phyloP scores from a whole-genome alignment of 306 rosid genomes.

The Cotoneaster glaucophyllus region DNA sequence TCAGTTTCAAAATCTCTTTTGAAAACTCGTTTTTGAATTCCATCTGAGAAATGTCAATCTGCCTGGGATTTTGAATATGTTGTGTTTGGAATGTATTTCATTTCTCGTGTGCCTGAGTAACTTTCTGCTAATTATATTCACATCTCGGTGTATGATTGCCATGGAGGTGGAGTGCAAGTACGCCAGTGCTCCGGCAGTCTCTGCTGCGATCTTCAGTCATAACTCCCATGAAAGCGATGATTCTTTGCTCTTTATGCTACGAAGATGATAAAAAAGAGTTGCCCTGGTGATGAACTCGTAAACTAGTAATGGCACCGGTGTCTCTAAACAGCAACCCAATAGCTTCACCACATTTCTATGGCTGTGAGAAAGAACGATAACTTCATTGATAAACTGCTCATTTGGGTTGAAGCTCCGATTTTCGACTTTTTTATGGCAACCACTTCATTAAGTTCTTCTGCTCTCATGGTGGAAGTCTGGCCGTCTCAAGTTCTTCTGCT shows the following conservation, averaged over 20 bases:
- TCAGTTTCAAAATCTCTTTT: no score
- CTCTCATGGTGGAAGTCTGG: not conserved
- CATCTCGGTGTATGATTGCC: constrained; percentile 22
- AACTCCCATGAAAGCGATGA: constrained; percentile 2
- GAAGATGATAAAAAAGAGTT: constrained; percentile 3
- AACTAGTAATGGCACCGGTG: constrained; percentile 13
- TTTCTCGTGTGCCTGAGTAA: not conserved
- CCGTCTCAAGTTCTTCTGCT: constrained; percentile 1
- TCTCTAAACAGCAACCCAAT: constrained; percentile 24
- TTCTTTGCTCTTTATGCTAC: not conserved
- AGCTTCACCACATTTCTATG: constrained; percentile 25
- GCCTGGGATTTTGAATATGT: not conserved
- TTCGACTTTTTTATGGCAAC: constrained; percentile 24
- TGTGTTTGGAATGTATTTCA: not conserved
- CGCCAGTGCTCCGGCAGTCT: constrained; percentile 18
- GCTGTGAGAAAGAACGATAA: constrained; percentile 22
- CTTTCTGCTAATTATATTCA: not conserved
- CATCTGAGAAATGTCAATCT: not conserved
- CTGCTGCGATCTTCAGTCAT: constrained; percentile 19
- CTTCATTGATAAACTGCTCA: constrained; percentile 25
- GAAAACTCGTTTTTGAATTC: no score
- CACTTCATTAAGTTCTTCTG: not conserved
- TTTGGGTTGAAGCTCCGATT: not conserved
- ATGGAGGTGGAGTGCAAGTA: constrained; percentile 10
- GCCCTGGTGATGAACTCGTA: constrained; percentile 19